These are phyloP conservation scores for Jimgerdemannia lactiflua DNA, from an alignment of 192 early-diverging fungal genomes.

Conservation along the genomic window DNA sequence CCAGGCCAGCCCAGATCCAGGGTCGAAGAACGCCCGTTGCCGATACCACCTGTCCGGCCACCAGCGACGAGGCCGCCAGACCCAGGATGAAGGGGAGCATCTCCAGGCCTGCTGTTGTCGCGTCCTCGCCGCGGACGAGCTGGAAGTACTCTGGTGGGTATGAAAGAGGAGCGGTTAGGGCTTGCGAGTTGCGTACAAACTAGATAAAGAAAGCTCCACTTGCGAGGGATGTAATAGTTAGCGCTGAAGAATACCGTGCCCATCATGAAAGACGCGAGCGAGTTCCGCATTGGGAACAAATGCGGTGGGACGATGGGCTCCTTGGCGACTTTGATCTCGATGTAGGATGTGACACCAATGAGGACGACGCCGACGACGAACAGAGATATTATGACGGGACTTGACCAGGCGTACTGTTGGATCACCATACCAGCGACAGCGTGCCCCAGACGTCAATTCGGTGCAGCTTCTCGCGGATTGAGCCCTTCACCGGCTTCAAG, in stretches of 20 bases:
- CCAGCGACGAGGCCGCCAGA: slow-evolving; percentile 63
- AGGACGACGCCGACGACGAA: slow-evolving; percentile 45
- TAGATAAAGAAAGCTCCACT: too few relatives aligned
- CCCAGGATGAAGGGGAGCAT: slow-evolving; percentile 72
- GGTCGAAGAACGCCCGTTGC: slow-evolving; percentile 56
- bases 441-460: slow-evolving; percentile 69
- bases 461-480: slow-evolving; percentile 49
- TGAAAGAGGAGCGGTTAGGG: slow-evolving; percentile 57
- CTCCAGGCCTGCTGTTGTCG: slow-evolving; percentile 72
- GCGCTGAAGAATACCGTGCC: slow-evolving; percentile 62
- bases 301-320: slow-evolving; percentile 73
- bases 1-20: slow-evolving; percentile 54
- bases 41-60: slow-evolving; percentile 57
- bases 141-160: slow-evolving; percentile 80
- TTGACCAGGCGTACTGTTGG: slow-evolving; percentile 61
- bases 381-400: slow-evolving; percentile 52
- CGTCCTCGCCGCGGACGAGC: slow-evolving; percentile 60
- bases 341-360: slow-evolving; percentile 47
- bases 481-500: slow-evolving; percentile 56
- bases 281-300: slow-evolving; percentile 53
- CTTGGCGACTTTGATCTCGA: slow-evolving; percentile 56
- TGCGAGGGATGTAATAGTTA: slow-evolving; percentile 56
- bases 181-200: too few relatives aligned
- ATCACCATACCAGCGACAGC: slow-evolving; percentile 45
- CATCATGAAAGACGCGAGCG: slow-evolving; percentile 52